Percentiles rank a stretch among this genome's conserved stretches.
These are phyloP conservation scores for Pichia sp. DNA, from an alignment of 1,139 yeast species.

Conservation along the genomic window DNA sequence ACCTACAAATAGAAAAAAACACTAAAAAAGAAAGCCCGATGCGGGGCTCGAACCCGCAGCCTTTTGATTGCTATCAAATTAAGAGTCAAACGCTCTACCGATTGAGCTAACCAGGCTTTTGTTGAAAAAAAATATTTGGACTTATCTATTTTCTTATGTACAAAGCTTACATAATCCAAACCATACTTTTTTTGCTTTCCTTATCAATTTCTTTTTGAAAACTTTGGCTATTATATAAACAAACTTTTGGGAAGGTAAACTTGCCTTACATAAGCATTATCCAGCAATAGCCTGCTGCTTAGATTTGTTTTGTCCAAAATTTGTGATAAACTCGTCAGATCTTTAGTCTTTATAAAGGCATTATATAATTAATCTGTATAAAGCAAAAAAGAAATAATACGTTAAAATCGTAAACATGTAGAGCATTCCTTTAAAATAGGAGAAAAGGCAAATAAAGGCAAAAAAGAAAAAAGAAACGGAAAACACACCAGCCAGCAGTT, in stretches of 20 bases:
- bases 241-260: no score
- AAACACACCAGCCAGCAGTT: neutral
- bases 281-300: no score
- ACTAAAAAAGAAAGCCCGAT: slow-evolving; percentile 30
- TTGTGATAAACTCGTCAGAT: neutral
- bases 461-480: neutral
- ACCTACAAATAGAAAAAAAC: no score
- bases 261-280: no score
- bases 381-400: neutral
- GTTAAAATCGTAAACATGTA: neutral
- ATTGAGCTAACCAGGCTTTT: slow-evolving; percentile 32
- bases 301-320: no score
- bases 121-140: neutral
- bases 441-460: neutral
- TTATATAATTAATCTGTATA: neutral
- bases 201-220: no score
- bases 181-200: neutral
- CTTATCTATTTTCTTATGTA: neutral
- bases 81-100: slow-evolving; percentile 38
- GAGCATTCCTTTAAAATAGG: neutral
- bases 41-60: slow-evolving; percentile 41
- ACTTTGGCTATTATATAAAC: no score
- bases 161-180: neutral
- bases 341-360: neutral
- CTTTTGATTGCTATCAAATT: slow-evolving; percentile 31